These are phyloP conservation scores for Talinum fruticosum DNA, from an alignment of 148 eudicot genomes.

Conservation along the genomic window DNA sequence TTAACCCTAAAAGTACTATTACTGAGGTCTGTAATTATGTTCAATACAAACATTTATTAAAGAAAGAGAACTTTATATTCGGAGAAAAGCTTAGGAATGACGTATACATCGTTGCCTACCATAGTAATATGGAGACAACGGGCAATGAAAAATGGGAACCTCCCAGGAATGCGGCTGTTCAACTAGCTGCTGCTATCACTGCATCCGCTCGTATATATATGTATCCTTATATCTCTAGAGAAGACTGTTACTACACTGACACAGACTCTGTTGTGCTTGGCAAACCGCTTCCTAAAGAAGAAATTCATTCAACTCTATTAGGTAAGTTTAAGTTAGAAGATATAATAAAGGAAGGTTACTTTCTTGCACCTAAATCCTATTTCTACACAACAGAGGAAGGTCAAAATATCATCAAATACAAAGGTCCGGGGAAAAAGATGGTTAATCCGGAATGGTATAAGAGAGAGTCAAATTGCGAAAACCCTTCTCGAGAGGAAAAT, in stretches of 20 bases:
- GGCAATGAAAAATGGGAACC: too few species aligned
- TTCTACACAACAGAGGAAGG: neutral
- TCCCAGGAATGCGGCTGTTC: neutral
- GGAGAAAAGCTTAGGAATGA: too few species aligned
- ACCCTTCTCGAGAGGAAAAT: neutral
- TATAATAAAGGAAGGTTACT: too few species aligned
- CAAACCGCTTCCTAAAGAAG: neutral
- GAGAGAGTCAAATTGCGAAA: too few species aligned
- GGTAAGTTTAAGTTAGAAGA: too few species aligned
- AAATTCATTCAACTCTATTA: neutral
- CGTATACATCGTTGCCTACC: neutral
- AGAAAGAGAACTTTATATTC: too few species aligned
- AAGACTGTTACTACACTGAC: slow-evolving; percentile 7
- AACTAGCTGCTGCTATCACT: slow-evolving; percentile 1
- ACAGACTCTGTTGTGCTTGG: slow-evolving; percentile 4
- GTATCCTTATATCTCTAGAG: neutral
- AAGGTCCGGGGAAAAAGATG: neutral
- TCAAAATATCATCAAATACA: too few species aligned
- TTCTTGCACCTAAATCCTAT: slow-evolving; percentile 3
- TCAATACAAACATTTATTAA: too few species aligned
- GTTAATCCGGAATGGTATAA: too few species aligned
- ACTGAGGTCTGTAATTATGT: too few species aligned
- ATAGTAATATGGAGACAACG: neutral
- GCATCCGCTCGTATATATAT: neutral
- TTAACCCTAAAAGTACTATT: too few species aligned